Conservation (phyloP, 768 basidiomycete genomes). For the Candolleomyces efflorescens region DNA sequence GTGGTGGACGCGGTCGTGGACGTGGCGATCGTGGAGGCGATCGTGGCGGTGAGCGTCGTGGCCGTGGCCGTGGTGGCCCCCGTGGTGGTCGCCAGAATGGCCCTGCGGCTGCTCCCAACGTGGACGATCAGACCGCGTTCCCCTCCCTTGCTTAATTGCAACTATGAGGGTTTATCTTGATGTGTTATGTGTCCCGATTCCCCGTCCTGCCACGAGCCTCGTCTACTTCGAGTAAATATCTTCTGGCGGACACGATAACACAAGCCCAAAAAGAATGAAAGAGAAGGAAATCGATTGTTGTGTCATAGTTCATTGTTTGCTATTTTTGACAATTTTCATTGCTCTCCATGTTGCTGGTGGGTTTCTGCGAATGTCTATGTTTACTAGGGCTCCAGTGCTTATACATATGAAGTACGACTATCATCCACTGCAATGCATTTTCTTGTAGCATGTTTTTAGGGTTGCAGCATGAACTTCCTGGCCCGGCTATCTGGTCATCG, state of each 20-base stretch:
- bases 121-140: conserved; percentile 85
- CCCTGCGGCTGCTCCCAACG: conserved; percentile 46
- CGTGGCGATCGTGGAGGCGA: conserved; percentile 41
- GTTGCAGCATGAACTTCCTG: too few relatives aligned
- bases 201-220: not conserved
- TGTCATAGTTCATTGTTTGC: conserved; percentile 14
- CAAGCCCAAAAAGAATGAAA: conserved; percentile 1
- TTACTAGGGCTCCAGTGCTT: not conserved
- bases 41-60: conserved; percentile 33
- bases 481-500: too few relatives aligned
- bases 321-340: conserved; percentile 13
- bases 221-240: not conserved
- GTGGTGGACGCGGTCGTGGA: conserved; percentile 46
- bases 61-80: conserved; percentile 40
- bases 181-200: conserved; percentile 4
- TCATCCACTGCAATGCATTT: conserved; percentile 3
- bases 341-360: conserved; percentile 10
- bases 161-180: not conserved
- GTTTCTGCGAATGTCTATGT: conserved; percentile 12
- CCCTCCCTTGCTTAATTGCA: conserved; percentile 67
- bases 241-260: not conserved
- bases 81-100: conserved; percentile 40
- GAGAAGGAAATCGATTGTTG: not conserved
- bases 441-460: not conserved
- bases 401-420: conserved; percentile 1